Evolutionary conservation across 169 alveolate species (phyloP).

Genomic region (Eimeria falciformis): DNA sequence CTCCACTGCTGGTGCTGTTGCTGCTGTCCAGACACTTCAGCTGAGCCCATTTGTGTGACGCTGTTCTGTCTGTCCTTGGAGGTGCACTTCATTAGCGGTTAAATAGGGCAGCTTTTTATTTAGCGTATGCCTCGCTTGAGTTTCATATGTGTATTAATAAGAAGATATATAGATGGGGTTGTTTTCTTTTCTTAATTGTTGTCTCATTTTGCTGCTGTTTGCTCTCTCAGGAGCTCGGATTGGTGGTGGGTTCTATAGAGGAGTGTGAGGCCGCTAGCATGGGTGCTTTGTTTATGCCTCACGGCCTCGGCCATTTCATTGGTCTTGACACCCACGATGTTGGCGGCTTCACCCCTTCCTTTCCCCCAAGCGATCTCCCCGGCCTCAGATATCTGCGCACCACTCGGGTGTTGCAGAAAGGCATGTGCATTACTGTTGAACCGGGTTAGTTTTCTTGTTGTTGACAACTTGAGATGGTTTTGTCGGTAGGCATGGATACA

Average conservation of each 20-base stretch:
- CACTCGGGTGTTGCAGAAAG: conserved; percentile 86
- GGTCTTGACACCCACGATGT: conserved; percentile 93
- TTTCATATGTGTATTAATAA: too few species aligned
- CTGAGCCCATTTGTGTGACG: not conserved
- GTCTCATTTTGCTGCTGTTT: not conserved
- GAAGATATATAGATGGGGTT: not conserved
- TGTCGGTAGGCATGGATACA: not conserved
- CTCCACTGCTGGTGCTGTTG: not conserved
- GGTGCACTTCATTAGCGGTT: too few species aligned
- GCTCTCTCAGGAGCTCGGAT: conserved; percentile 80
- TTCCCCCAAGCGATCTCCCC: conserved; percentile 83
- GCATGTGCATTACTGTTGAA: conserved; percentile 90
- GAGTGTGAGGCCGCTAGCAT: conserved; percentile 87
- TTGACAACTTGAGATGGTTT: not conserved
- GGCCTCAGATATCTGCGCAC: conserved; percentile 89
- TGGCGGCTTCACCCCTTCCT: conserved; percentile 90
- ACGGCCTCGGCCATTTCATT: conserved; percentile 93
- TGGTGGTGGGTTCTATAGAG: conserved; percentile 83
- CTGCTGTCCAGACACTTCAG: not conserved
- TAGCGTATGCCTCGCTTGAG: not conserved
- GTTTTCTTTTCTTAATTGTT: not conserved
- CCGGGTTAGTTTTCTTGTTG: conserved; percentile 85
- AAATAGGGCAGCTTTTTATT: too few species aligned
- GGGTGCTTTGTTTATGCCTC: conserved; percentile 91
- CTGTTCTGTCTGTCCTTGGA: not conserved